A percentile compares a stretch with the other conserved stretches of the same genome.
These are phyloP conservation scores for Noccaea bulbosa DNA, from an alignment of 345 rosid genomes.

Conservation along the genomic window DNA sequence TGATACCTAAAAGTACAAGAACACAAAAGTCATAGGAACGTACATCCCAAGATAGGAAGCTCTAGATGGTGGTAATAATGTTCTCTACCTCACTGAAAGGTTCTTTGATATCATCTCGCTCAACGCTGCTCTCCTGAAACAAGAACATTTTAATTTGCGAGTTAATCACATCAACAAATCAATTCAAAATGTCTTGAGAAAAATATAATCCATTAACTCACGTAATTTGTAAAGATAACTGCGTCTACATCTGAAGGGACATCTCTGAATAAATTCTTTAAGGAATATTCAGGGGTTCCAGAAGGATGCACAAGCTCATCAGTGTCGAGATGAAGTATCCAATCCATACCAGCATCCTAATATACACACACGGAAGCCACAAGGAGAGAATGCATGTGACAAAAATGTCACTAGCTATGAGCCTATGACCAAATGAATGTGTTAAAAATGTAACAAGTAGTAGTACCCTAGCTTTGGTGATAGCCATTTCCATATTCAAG, in stretches of 20 bases:
- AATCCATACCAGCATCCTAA: slow-evolving; percentile 84
- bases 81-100: slow-evolving; percentile 83
- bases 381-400: slow-evolving; percentile 5
- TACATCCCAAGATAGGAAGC: too few species aligned
- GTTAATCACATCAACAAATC: slow-evolving; percentile 62
- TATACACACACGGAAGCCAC: neutral
- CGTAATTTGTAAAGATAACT: slow-evolving; percentile 86
- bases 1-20: slow-evolving; percentile 59
- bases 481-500: slow-evolving; percentile 98
- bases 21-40: neutral
- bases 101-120: slow-evolving; percentile 77
- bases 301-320: slow-evolving; percentile 92
- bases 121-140: slow-evolving; percentile 87
- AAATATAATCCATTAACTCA: slow-evolving; percentile 53
- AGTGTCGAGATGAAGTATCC: slow-evolving; percentile 95
- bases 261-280: slow-evolving; percentile 65
- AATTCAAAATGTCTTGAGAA: too few species aligned
- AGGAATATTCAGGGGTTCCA: slow-evolving; percentile 79
- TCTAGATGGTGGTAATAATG: neutral
- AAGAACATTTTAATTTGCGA: slow-evolving; percentile 47
- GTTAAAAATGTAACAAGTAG: slow-evolving; percentile 34
- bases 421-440: slow-evolving; percentile 4
- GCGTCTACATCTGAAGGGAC: slow-evolving; percentile 72
- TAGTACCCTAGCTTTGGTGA: slow-evolving; percentile 89
- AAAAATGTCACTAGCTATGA: slow-evolving; percentile 9